Base-by-base conservation (phyloP, 176 grass and related monocot genomes). In the Triticum turgidum region DNA sequence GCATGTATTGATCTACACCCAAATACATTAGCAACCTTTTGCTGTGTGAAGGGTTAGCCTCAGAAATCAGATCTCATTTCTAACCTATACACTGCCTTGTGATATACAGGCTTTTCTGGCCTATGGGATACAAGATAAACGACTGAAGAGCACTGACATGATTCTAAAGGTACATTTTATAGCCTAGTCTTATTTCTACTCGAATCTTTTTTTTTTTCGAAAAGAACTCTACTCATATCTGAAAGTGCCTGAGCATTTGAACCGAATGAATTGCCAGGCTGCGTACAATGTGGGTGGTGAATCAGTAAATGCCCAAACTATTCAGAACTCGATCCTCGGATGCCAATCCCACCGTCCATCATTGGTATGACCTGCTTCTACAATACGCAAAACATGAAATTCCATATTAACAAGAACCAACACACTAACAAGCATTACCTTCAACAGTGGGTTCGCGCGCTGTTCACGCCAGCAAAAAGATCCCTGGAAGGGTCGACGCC, bases 281-380 rank as follows among this genome's bases (percentile, higher is more conserved):
- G 87, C 97, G 4, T 99, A 99, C 73, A 90, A 97, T 29, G 87
- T 99, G 7, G 94, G 97, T 17, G 97, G 97, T 4, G 89, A 97
- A 85, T 99, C 97, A 21, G 87, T 99, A 76, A 97, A 96, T 87
- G 92, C 97, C 15, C 88, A 91, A 77, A 88, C 51, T 27, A 99
- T 99, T 87, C 94, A 92, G 76, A 91, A 87, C 83, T 93, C 90
- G 33, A 99, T 99, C 87, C 91, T 99, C 30, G 92, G 97, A 81
- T 99, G 97, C 4, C 93, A 94, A 80, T 90, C 90, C 30, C 92
- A 94, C 87, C 92, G 97, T 67, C 94, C 97, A 80, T 89, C 92
- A 64, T 83, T 97, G 90, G 97, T 99, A 97, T 72, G 76, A 65
- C 9, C 3, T 73, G 52, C 68, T 61, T 83, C 33, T 83, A 59